Conservation (phyloP, 495 filamentous ascomycete species). For the Venustampulla echinocandica region DNA sequence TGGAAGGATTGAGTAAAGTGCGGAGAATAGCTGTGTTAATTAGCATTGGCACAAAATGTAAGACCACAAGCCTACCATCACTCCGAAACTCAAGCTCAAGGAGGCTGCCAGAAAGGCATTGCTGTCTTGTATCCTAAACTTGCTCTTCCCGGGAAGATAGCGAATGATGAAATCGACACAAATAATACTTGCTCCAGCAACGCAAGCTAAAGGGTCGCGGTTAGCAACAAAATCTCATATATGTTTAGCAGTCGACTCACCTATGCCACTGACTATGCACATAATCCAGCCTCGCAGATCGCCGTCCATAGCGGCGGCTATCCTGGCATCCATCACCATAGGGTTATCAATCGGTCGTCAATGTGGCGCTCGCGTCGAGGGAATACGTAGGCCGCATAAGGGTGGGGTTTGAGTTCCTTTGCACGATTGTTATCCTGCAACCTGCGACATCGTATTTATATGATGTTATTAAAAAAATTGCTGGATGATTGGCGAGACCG, state of each 20-base stretch:
- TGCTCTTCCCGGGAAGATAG: constrained; percentile 56
- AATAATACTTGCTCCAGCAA: constrained; percentile 74
- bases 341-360: too few relatives aligned
- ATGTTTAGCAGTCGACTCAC: constrained; percentile 24
- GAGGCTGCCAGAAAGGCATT: constrained; percentile 81
- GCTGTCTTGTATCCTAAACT: constrained; percentile 84
- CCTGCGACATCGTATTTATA: too few relatives aligned
- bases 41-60: constrained; percentile 1
- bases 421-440: too few relatives aligned
- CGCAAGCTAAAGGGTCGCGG: constrained; percentile 50
- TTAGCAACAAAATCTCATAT: constrained; percentile 5
- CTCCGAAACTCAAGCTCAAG: constrained; percentile 86
- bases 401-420: too few relatives aligned
- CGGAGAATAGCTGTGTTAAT: constrained; percentile 68
- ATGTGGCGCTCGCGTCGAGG: too few relatives aligned
- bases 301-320: constrained; percentile 47
- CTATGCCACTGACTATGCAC: constrained; percentile 74
- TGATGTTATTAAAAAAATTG: too few relatives aligned
- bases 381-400: too few relatives aligned
- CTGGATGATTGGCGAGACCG: too few relatives aligned
- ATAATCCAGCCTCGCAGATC: constrained; percentile 93
- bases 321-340: too few relatives aligned
- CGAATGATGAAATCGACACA: constrained; percentile 75
- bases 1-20: constrained; percentile 90
- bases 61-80: constrained; percentile 59